Evolutionary conservation across 352 stramenopile genomes (phyloP), one percentile per base, ranked within the genome.

Genomic region (Stramenopiles sp.): DNA sequence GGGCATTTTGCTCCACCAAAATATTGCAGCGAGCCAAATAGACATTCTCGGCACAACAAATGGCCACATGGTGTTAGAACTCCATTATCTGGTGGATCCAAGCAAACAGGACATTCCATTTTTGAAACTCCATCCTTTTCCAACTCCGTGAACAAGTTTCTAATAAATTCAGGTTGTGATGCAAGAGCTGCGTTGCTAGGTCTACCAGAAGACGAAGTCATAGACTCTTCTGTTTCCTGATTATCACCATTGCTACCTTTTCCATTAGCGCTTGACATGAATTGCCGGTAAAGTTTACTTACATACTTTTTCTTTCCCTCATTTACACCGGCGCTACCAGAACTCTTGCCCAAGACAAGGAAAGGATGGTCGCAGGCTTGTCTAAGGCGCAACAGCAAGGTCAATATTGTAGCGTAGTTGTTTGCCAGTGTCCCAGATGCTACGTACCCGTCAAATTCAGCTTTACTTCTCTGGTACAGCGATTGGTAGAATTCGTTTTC

Each of bases 301-400:
- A 75, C 7, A 33, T 80, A 78, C 55, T 86, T 80, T 7, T 84
- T 83, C 78, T 90, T 84, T 32, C 92, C 85, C 7, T 7, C 44
- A 7, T 7, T 75, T 7, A 88, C 86, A 80, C 91, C 82, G 30
- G 89, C 87, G 27, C 81, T 67, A 0, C 81, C 75, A 8, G 87
- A 44, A 7, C 86, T 86, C 32, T 91, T 86, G 8, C 90, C 89
- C 0, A 94, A 84, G 0, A 91, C 91, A 0, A 96, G 85, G 67
- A 95, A 90, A 32, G 92, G 92, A 80, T 95, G 91, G 85, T 96
- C 86, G 71, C 92, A 96, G 14, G 92, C 92, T 85, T 96, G 92
- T 4, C 92, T 90, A 1, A 96, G 86, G 0, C 91, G 88, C 75
- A 95, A 80, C 75, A 96, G 83, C 30, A 96, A 84, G 27, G 91